phyloP scores from a whole-genome alignment of 352 stramenopile genomes.

The Nothophytophthora sp. region DNA sequence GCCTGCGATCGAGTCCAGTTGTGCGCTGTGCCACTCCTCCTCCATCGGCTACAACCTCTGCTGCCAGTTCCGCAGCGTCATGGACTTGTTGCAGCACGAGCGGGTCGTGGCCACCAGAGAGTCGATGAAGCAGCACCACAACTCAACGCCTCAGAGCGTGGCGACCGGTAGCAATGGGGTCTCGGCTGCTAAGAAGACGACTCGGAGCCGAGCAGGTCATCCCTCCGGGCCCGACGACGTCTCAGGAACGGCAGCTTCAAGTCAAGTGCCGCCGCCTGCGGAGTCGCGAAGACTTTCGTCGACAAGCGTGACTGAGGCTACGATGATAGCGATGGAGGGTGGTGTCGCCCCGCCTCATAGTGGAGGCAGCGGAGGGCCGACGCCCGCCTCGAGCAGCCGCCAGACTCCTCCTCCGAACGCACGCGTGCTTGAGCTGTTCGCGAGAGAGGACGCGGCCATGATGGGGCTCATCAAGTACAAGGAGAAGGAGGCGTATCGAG shows the following conservation, averaged over 20 bases:
- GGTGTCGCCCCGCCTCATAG: no score
- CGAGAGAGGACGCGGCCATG: conserved; percentile 54
- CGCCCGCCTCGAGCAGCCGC: no score
- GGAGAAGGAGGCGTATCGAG: conserved; percentile 43
- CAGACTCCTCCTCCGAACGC: conserved; percentile 5
- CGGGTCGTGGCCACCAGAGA: conserved; percentile 1
- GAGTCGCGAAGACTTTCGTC: background rate
- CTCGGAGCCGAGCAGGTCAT: background rate
- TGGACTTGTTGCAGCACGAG: conserved; percentile 45
- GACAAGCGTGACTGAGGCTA: no score
- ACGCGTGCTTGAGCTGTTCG: conserved; percentile 53
- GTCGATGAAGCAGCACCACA: conserved; percentile 15
- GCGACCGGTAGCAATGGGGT: no score
- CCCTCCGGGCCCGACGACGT: background rate
- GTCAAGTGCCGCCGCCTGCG: background rate
- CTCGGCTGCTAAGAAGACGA: background rate
- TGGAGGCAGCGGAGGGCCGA: no score
- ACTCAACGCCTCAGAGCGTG: no score
- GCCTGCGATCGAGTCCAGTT: conserved; percentile 8
- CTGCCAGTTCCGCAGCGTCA: conserved; percentile 57
- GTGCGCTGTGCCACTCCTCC: conserved; percentile 53
- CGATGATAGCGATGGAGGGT: no score
- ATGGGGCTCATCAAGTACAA: conserved; percentile 67
- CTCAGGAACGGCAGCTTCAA: background rate
- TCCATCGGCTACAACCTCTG: conserved; percentile 70